Evolutionary conservation across 176 grass and related monocot genomes (phyloP), one percentile per base, ranked within the genome.

Genomic region (Triticum turgidum): DNA sequence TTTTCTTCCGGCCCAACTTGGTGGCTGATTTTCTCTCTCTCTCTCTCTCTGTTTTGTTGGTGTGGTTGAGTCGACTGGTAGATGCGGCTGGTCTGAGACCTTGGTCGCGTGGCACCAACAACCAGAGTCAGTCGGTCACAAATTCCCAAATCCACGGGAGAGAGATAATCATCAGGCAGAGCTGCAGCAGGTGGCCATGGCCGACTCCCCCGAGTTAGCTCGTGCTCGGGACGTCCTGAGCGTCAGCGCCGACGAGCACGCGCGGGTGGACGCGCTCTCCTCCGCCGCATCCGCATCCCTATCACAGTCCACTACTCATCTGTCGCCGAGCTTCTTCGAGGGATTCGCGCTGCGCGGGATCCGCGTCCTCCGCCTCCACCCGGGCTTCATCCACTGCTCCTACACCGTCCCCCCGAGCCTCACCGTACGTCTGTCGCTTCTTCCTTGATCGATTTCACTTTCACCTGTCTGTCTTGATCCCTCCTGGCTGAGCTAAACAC

Each of bases 401-500:
- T 97, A 90, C 91, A 89, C 71, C 77, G 95, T 97, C 65, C 95
- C 95, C 1, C 71, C 91, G 0, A 77, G 87, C 27, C 95, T 97
- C 88, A 93, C 92, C 34, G 81, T 12, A 41, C 25, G 42, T 56
- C 74, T 6, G 47, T 69, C 11, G 22, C 10, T 45, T 51, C 10
- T 45, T 51, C 37, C 33, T 22, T 17, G 0, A 10, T 33, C 38
- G 37, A 30, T 76, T 8, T 12, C 32, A 20, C 4, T 75, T 7
- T 11, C 33, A 70, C 5, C 24, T 72, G 3, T 25, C 14, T 63
- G 9, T 35, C 14, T 63, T 30, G 13, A 15, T 42, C 41, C 35
- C 35, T 41, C 69, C 71, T 24, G 1, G 22, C 42, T 75, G 15
- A 47, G 39, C 39, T 73, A 25, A 14, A 25, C 3, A 49, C 22